phyloP scores from a whole-genome alignment of 108 stramenopile genomes.

The Skeletonema grethae region DNA sequence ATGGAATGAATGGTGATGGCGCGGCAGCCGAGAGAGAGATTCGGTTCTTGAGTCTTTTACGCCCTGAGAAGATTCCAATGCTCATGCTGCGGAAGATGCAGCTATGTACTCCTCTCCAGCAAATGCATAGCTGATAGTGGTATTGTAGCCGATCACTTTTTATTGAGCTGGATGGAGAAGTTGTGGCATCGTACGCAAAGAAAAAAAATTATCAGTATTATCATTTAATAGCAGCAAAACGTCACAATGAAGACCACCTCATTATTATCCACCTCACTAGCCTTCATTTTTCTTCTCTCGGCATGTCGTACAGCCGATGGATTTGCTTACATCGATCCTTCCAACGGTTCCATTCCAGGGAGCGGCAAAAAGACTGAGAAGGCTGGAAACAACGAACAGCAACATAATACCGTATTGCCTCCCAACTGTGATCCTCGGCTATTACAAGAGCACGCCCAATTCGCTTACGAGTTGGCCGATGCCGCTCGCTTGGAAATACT shows the following conservation, averaged over 20 bases:
- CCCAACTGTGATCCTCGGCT: conserved; percentile 10
- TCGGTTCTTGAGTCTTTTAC: too few species aligned
- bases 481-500: conserved; percentile 44
- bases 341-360: background rate
- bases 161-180: too few species aligned
- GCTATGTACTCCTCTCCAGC: too few species aligned
- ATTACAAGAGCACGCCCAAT: conserved; percentile 23
- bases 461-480: conserved; percentile 40
- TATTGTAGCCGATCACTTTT: too few species aligned
- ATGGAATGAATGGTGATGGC: too few species aligned
- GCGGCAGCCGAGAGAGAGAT: too few species aligned
- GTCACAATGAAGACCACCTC: background rate
- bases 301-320: background rate
- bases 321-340: conserved; percentile 1
- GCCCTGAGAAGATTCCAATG: too few species aligned
- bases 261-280: background rate
- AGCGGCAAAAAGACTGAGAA: background rate
- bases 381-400: background rate
- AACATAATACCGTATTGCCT: background rate
- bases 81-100: too few species aligned
- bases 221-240: too few species aligned
- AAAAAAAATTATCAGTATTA: too few species aligned
- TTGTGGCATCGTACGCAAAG: too few species aligned
- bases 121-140: too few species aligned
- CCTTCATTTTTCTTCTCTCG: background rate